Conservation (phyloP, 2,329 filamentous ascomycete species). For the Nemania sp. region DNA sequence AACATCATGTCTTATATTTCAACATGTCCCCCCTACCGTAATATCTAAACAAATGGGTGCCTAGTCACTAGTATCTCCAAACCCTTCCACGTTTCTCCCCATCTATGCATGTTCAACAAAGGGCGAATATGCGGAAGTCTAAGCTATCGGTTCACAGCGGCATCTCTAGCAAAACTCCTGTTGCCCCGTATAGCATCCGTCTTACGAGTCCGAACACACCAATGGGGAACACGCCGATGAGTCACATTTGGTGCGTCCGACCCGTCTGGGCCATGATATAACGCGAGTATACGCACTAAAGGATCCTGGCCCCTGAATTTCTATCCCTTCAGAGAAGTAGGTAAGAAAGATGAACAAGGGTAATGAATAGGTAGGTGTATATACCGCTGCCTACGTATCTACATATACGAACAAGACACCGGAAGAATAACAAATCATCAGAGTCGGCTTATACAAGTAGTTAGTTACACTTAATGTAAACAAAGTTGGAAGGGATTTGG, state of each 20-base stretch:
- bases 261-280: background rate
- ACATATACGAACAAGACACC: background rate
- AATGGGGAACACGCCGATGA: slow-evolving; percentile 25
- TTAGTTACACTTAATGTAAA: background rate
- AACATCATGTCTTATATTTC: slow-evolving; percentile 6
- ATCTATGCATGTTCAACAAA: background rate
- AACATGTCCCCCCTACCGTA: background rate
- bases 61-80: no score
- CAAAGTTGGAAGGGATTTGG: background rate
- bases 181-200: background rate
- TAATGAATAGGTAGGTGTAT: background rate
- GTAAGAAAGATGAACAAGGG: background rate
- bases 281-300: background rate
- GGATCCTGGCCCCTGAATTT: background rate
- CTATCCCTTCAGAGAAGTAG: background rate
- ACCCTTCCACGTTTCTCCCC: no score
- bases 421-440: background rate
- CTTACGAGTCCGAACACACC: background rate
- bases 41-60: no score
- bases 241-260: slow-evolving; percentile 14
- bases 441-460: background rate
- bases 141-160: slow-evolving; percentile 12
- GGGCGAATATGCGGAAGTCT: background rate
- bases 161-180: background rate
- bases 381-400: background rate